Base-by-base conservation (phyloP, 2,329 filamentous ascomycete species). In the Aspergillus japonicus region DNA sequence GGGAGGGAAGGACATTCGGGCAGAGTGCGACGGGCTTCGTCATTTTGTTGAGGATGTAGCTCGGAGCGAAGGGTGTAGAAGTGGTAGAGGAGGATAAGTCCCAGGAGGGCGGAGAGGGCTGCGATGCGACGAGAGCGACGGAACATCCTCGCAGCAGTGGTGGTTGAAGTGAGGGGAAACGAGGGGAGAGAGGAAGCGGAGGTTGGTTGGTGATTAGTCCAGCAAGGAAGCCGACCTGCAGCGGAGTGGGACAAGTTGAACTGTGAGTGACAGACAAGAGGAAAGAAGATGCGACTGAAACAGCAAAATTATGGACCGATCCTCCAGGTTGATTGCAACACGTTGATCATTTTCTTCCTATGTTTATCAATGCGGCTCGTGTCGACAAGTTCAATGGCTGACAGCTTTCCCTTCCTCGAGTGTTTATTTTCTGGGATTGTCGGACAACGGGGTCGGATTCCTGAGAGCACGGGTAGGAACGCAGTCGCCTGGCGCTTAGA, bases 61-160 rank as follows among this genome's bases (percentile, higher is more conserved):
- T 84, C 58, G 78, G 84, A 69, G 82, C 84, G 64, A 86, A 87
- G 71, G 75, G 82, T 51, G 82, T 88, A 66, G 80, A 90, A 68
- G 83, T 86, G 55, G 73, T 78, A 63, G 73, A 82, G 61, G 76
- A 91, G 62, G 77, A 83, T 66, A 77, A 79, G 51, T 72, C 88
- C 61, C 82, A 85, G 76, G 77, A 83, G 58, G 77, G 85, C 69
- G 81, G 88, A 73, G 79, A 82, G 50, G 75, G 80, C 67, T 80
- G 68, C 60, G 39, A 74, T 70, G 64, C 73, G 74, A 55, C 73
- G 73, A 60, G 71, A 71, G 56, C 69, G 69, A 59, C 68, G 53
- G 42, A 55, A 6, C 26, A 44, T 47, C 53, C 47, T 55, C 31
- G 10, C 33, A 14, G 19, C 3, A 8, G 19, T 14, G 11, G 35